Base-by-base conservation (phyloP, 345 rosid genomes). In the Sisymbrium irio region DNA sequence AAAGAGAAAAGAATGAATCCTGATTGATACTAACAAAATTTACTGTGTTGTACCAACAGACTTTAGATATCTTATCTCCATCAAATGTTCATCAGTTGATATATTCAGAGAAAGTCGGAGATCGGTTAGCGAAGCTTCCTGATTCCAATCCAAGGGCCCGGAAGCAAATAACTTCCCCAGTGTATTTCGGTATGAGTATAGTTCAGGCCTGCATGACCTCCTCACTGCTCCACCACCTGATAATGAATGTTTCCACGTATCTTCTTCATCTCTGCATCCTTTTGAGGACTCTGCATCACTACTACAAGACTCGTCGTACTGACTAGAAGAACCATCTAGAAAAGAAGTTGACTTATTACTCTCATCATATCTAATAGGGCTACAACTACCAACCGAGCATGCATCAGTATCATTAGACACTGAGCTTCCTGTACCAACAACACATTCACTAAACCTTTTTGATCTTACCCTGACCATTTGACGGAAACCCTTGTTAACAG, bases 101-200 rank as follows among this genome's bases (percentile, higher is more conserved):
- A 91, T 87, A 59, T 86, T 74, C 50, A 91, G 89, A 67, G 76
- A 85, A 74, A 78, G 80, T 4, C 96, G 86, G 56, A 92, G 89
- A 86, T 89, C 84, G 6, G 90, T 89, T 79, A 89, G 81, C 73
- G 87, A 76, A 55, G 84, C 77, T 83, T 92, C 96, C 78, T 85
- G 86, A 68, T 92, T 93, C 97, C 96, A 89, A 75, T 76, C 86
- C 39, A 91, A 53, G 14, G 96, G 83, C 13, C 97, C 95, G 0
- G 86, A 89, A 37, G 89, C 90, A 74, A 82, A 81, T 73, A 89
- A 71, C 28, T 84, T 88, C 78, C 68, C 80, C 53, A 89, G 57
- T 1, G 85, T 85, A 62, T 57, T 70, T 15, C 83, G 82, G 69
- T 85, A 89, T 22, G 91, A 87, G 63, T 78, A 87, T 67, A 87